Conservation (phyloP, 257 asterid species). For the Capsicum pubescens region DNA sequence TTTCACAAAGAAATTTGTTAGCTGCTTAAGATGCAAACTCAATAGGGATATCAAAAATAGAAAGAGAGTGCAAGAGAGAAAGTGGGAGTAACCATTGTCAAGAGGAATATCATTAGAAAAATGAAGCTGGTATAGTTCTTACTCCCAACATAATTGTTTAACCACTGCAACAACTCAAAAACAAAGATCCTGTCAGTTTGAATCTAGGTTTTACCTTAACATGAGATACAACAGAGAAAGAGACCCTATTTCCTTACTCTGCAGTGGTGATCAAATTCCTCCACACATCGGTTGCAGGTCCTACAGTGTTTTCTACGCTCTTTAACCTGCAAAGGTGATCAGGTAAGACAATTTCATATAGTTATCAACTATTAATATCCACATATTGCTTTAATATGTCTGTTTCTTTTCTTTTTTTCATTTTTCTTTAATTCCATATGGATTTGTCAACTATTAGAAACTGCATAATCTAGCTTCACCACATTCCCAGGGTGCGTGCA, state of each 20-base stretch:
- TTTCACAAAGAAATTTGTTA: conserved; percentile 36
- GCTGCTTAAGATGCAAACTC: conserved; percentile 21
- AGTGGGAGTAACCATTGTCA: conserved; percentile 71
- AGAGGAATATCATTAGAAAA: conserved; percentile 74
- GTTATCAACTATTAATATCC: not conserved
- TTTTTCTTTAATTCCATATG: not conserved
- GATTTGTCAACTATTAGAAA: not conserved
- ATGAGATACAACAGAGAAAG: not conserved
- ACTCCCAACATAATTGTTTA: conserved; percentile 96
- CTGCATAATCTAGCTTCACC: not conserved
- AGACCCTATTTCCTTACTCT: conserved; percentile 56
- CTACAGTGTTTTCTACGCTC: conserved; percentile 96
- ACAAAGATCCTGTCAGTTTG: conserved; percentile 19
- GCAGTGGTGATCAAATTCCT: conserved; percentile 99
- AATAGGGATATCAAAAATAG: not conserved
- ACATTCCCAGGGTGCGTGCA: not conserved
- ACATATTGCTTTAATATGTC: not conserved
- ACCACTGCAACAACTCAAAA: conserved; percentile 68
- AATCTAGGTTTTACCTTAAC: not conserved
- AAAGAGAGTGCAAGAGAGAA: not conserved
- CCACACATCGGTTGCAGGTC: conserved; percentile 93
- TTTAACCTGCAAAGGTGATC: conserved; percentile 62
- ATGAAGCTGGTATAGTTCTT: conserved; percentile 95
- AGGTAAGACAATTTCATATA: not conserved
- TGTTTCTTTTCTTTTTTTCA: not conserved